Evolutionary conservation across 1,139 yeast genomes (phyloP).

Genomic region (Trichomonascaceae sp.): DNA sequence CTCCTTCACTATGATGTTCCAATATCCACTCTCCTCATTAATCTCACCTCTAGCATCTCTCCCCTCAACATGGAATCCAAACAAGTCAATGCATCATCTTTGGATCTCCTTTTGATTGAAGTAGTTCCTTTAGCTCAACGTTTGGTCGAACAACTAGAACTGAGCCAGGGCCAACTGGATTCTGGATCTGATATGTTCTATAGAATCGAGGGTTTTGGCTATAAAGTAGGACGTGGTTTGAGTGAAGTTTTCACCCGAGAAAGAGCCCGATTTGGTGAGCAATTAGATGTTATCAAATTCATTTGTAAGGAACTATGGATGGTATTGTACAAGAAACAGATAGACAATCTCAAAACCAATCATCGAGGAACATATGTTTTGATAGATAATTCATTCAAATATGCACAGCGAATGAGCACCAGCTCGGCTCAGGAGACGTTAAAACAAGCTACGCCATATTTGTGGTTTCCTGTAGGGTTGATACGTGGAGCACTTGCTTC

Average conservation of each 20-base stretch:
- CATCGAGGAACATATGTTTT: slow-evolving; percentile 80
- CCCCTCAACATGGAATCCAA: slow-evolving; percentile 4
- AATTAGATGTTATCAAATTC: slow-evolving; percentile 81
- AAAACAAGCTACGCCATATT: slow-evolving; percentile 38
- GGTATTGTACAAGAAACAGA: slow-evolving; percentile 70
- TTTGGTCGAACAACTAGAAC: slow-evolving; percentile 38
- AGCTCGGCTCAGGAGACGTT: slow-evolving; percentile 25
- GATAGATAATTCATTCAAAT: slow-evolving; percentile 58
- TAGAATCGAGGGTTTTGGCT: slow-evolving; percentile 66
- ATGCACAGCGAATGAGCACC: slow-evolving; percentile 52
- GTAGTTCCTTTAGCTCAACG: slow-evolving; percentile 65
- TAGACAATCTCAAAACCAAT: slow-evolving; percentile 86
- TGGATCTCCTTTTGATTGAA: slow-evolving; percentile 66
- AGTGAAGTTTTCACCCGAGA: slow-evolving; percentile 66
- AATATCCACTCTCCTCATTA: neutral
- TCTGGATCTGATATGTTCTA: slow-evolving; percentile 40
- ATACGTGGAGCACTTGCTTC: slow-evolving; percentile 73
- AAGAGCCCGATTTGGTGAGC: slow-evolving; percentile 47
- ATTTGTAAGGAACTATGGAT: slow-evolving; percentile 91
- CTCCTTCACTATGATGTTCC: neutral
- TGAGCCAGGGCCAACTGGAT: slow-evolving; percentile 24
- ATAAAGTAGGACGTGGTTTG: slow-evolving; percentile 64
- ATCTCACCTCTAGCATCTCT: neutral
- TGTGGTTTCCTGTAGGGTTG: slow-evolving; percentile 80
- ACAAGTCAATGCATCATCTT: slow-evolving; percentile 43